Base-by-base conservation (phyloP, 805 yeast species). In the Metschnikowia continentalis region DNA sequence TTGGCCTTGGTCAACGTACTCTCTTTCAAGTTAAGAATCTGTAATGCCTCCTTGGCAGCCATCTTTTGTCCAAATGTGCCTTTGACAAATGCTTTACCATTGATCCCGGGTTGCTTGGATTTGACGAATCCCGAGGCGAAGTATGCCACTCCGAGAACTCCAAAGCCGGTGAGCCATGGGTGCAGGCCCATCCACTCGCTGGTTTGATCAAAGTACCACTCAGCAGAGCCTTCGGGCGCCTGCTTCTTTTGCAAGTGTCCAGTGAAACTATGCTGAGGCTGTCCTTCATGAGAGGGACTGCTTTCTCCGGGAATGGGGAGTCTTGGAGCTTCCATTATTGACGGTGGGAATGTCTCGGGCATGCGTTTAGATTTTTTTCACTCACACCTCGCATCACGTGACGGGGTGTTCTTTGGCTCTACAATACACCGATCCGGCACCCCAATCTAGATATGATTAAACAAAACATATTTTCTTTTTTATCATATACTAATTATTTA, bases 1-100 rank as follows among this genome's bases (percentile, higher is more conserved):
- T 77, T 83, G 53, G 83, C 78, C 67, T 80, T 82, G 39, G 80
- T 75, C 62, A 83, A 69, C 20, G 78, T 82, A 35, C 81, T 74
- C 65, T 87, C 94, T 56, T 80, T 83, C 60, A 90, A 73, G 61
- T 86, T 87, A 59, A 92, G 78, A 32, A 92, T 88, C 64, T 82
- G 90, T 54, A 90, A 76, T 3, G 97, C 97, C 66, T 92, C 99
- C 59, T 81, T 84, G 42, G 91, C 84, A 52, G 80, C 78, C 96
- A 92, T 90, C 68, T 92, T 94, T n/a, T 81, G 67, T 35, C 91
- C 97, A 70, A 92, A 92, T 1, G 96, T 89, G 51, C 98, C 99
- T 65, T 84, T 89, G 64, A 77, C 72, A 63, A 84, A 92, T 19
- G 86, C 82, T 56, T 82, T 80, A 10, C 86, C 86, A 50, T 76